Evolutionary conservation across 495 filamentous ascomycete species (phyloP), one percentile per base, ranked within the genome.

Genomic region (Annulohypoxylon moriforme): DNA sequence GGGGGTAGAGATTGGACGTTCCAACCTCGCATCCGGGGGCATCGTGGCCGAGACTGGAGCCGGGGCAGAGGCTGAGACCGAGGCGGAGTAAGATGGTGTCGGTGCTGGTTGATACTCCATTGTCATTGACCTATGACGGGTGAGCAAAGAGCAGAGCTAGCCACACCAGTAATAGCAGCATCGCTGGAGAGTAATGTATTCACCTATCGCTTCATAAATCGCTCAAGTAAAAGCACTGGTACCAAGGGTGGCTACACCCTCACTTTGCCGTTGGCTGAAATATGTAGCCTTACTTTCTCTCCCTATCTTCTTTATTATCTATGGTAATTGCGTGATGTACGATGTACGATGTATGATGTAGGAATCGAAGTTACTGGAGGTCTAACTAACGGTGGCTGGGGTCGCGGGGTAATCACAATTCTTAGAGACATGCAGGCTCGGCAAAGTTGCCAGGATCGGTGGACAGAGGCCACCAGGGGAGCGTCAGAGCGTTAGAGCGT

Each of bases 21-120:
- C 69, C n/a, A 68, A 20, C 36, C 44, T 64, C 14, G 69, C 44
- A 11, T 72, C 64, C 27, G 53, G 55, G n/a, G 69, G 40, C 20
- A 60, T 47, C 36, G 64, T 33, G 36, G 34, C 49, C 27, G 57
- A 44, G 16, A 24, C 38, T 20, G 61, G 71, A 42, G 65, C 56
- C 36, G 64, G 29, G 36, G 20, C 63, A 31, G 59, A 50, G 22
- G 60, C 50, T 46, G 58, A 69, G 25, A 72, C 60, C 46, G 58
- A 69, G 25, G 75, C 60, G 31, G 72, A 44, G 61, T 75, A 75
- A 20, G 67, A 60, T 11, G 76, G 64, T n/a, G 53, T 62, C 14
- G 64, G 50, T 4, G 27, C 64, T 53, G 64, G 52, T 36, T 68
- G 69, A 22, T 68, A 72, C 20, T 72, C 69, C 69, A 72, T 72